Evolutionary conservation across 306 rosid genomes (phyloP).

Genomic region (Ochetophila trinervis): DNA sequence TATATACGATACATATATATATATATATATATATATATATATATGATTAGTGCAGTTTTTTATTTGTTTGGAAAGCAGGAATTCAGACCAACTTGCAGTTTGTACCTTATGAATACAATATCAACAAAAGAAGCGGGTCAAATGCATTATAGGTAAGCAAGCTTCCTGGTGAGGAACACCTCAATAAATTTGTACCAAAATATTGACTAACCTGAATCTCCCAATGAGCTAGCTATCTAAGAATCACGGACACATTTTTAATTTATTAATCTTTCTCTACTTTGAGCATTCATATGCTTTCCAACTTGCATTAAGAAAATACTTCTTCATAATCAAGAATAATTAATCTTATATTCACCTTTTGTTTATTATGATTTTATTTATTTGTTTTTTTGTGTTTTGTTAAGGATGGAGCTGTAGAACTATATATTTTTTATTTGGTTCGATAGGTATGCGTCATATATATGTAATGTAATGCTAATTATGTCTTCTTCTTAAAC

Average conservation of each 20-base stretch:
- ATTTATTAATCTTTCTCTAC: not conserved
- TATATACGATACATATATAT: no score
- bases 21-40: no score
- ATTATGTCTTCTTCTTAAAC: no score
- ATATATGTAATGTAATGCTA: not conserved
- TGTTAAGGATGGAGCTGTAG: no score
- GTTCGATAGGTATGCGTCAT: no score
- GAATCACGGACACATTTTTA: not conserved
- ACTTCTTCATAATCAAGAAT: not conserved
- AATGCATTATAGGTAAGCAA: slow-evolving; percentile 10
- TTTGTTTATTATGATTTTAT: no score
- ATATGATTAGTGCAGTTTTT: not conserved
- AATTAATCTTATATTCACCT: not conserved
- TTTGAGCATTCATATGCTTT: not conserved
- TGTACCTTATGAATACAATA: slow-evolving; percentile 10
- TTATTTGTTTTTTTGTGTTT: not conserved
- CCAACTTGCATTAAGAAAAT: slow-evolving; percentile 16
- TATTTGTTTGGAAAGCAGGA: slow-evolving; percentile 6
- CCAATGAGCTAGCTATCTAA: not conserved
- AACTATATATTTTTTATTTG: no score
- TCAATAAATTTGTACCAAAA: not conserved
- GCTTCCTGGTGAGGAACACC: slow-evolving; percentile 18
- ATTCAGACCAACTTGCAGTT: slow-evolving; percentile 10
- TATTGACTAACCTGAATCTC: slow-evolving; percentile 7
- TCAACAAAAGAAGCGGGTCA: slow-evolving; percentile 23